Evolutionary conservation across 768 basidiomycete genomes (phyloP), one percentile per base, ranked within the genome.

Genomic region (Clitopilus hobsonii): DNA sequence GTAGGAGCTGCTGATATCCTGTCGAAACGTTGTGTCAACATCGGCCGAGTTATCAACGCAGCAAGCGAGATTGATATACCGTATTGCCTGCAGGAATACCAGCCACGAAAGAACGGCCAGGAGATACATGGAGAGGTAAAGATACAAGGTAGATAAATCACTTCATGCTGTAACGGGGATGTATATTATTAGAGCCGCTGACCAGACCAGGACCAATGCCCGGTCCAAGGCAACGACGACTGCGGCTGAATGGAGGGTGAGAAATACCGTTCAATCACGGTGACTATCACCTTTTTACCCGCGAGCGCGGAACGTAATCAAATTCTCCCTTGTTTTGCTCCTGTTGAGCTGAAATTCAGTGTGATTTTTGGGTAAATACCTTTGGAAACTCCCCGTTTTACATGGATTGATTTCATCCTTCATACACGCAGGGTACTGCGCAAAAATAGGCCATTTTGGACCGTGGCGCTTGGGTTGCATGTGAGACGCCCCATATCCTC

Each of bases 1-100:
- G 54, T 59, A 23, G 63, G 54, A 29, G 47, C 41, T 36, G 63
- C 58, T 48, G 51, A 32, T 32, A 54, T 51, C 32, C 63, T 62
- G 41, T 25, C 23, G 27, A 38, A 29, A n/a, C n/a, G n/a, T n/a
- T n/a, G n/a, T 24, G 28, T 54, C 23, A 23, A 14, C n/a, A 36
- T 53, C 11, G 57, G 36, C 25, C 24, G 29, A 27, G 20, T 28
- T 30, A 26, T 48, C 41, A 8, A 45, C 41, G 11, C 32, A 14
- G 13, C 36, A 56, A n/a, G n/a, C 51, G 18, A 41, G 3, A 7
- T 53, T 38, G n/a, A n/a, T 26, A 16, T 47, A 18, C n/a, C 18
- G 1, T 28, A 38, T 26, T 36, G 30, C 20, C 28, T 32, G 30
- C 16, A 52, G 20, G 30, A 45, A 45, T 45, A 45, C n/a, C 41